Conservation (phyloP, 495 filamentous ascomycete genomes). For the Copromyces sp. region DNA sequence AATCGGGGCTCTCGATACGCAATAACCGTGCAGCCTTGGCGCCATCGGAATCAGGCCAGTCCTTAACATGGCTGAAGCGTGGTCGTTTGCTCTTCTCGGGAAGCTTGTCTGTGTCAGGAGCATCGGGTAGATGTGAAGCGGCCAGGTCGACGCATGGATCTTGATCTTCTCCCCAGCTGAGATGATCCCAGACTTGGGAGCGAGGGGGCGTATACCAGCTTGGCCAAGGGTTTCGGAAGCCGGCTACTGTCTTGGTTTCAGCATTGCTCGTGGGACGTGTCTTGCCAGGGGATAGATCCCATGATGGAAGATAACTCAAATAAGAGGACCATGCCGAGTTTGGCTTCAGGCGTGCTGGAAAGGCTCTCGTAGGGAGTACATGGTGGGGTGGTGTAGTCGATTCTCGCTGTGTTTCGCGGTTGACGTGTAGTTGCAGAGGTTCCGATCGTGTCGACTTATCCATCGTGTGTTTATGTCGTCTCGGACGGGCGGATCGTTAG, state of each 20-base stretch:
- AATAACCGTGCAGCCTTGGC: conserved; percentile 15
- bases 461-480: not conserved
- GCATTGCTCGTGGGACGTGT: not conserved
- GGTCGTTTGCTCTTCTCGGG: not conserved
- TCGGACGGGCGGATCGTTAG: not conserved
- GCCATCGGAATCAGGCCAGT: conserved; percentile 9
- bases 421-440: not conserved
- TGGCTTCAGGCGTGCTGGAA: not conserved
- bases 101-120: not conserved
- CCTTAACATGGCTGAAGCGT: conserved; percentile 6
- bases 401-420: not conserved
- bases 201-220: conserved; percentile 28
- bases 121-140: conserved; percentile 6
- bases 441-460: not conserved
- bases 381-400: not conserved
- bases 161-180: conserved; percentile 17
- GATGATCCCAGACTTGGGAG: conserved; percentile 16
- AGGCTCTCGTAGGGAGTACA: not conserved
- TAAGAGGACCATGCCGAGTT: not conserved
- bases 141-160: conserved; percentile 16
- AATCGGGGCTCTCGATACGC: conserved; percentile 15
- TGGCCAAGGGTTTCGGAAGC: conserved; percentile 47
- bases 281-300: not conserved
- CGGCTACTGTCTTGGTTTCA: not conserved
- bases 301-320: not conserved